A percentile compares a stretch with the other conserved stretches of the same genome.
phyloP scores from a whole-genome alignment of 148 eudicot genomes.

The Rheum nobile region DNA sequence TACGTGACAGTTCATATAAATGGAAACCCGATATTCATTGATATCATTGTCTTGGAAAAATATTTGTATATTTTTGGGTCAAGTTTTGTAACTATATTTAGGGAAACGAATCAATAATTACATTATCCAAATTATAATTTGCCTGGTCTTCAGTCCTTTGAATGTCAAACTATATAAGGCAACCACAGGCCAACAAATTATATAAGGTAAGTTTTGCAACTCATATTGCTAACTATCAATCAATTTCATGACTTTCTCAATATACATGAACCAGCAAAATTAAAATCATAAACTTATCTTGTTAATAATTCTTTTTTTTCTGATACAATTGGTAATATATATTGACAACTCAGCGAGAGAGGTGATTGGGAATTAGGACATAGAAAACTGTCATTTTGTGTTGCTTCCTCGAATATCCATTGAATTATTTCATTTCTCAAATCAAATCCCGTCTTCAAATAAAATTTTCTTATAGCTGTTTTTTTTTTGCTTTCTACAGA shows the following conservation, averaged over 20 bases:
- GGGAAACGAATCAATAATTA: neutral
- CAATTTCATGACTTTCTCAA: neutral
- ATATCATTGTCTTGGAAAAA: neutral
- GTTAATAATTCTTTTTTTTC: neutral
- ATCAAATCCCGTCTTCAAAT: too few species aligned
- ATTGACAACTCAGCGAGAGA: neutral
- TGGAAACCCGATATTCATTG: neutral
- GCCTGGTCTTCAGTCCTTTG: neutral
- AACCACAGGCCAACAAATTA: neutral
- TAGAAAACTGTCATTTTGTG: neutral
- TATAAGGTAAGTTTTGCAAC: neutral
- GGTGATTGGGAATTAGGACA: neutral
- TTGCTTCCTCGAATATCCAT: neutral
- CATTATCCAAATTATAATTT: neutral
- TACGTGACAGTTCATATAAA: neutral
- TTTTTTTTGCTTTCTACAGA: too few species aligned
- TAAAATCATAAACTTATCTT: neutral
- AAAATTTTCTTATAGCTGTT: too few species aligned
- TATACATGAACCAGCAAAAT: neutral
- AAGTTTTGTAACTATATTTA: neutral
- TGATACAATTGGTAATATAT: neutral
- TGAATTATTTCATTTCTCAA: too few species aligned
- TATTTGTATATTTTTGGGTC: neutral
- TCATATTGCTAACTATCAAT: neutral
- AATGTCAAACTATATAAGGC: neutral